Base-by-base conservation (phyloP, 352 stramenopile species). In the Halophytophthora polymorphica region DNA sequence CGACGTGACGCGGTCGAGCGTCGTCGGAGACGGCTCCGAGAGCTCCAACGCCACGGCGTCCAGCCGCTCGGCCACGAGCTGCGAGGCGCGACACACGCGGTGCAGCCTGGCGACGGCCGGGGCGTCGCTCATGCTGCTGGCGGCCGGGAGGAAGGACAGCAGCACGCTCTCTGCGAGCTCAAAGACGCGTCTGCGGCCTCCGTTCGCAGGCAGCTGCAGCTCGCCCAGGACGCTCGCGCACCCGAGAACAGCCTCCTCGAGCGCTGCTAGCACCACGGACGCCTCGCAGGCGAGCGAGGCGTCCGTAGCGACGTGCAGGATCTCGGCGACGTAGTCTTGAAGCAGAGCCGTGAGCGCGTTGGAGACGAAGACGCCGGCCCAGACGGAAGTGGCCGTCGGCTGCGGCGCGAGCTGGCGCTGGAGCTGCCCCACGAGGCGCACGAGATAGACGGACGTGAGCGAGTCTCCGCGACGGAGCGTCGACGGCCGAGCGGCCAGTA, bases 361-460 rank as follows among this genome's bases (percentile, higher is more conserved):
- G 2, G 69, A 73, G 15, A 78, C 62, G 2, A 40, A 60, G 36
- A 84, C 66, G 17, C 75, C 36, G 69, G 65, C 5, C 58, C 41
- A 12, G 52, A 36, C 31, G 2, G 34, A 25, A 25, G 3, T 44
- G 39, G 59, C 35, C 40, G 55, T 50, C 15, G 45, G 44, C 19
- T 66, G 58, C 47, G 62, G 58, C 36, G 51, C 53, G 25, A 53
- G 71, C 13, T 89, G 53, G 0, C 82, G 79, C 36, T 63, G 71
- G 56, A 90, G 64, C 49, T 82, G 72, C 0, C 79, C 82, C 18
- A 61, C 77, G 3, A 93, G 56, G 0, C 67, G 66, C 38, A 93
- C 38, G 38, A 93, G 23, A 46, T 89, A 87, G 17, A 85, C 62
- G n/a, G 75, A 82, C 6, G 82, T 73, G 35, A 93, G 55, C 8